These are phyloP conservation scores for Camelina sativa DNA, from an alignment of 345 rosid genomes.

Conservation along the genomic window DNA sequence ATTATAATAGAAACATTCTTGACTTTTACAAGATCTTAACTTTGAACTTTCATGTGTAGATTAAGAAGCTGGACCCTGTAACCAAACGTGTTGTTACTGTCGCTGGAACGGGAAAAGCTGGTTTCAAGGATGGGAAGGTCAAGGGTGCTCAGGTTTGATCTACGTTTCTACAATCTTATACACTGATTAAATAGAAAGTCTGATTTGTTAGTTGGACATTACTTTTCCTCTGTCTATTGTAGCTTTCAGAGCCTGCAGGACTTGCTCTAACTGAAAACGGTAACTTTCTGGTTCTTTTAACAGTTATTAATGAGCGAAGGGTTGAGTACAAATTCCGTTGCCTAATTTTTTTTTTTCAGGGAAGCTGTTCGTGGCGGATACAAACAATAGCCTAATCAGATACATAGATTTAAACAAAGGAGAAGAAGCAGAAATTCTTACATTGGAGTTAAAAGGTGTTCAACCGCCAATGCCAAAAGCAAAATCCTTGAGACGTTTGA, in stretches of 20 bases:
- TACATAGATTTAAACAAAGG: conserved; percentile 65
- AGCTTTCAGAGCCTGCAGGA: conserved; percentile 98
- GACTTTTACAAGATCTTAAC: not conserved
- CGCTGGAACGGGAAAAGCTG: conserved; percentile 96
- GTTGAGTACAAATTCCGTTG: not conserved
- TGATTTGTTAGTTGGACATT: conserved; percentile 22
- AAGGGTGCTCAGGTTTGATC: conserved; percentile 70
- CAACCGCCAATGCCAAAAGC: conserved; percentile 71
- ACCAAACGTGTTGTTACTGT: conserved; percentile 73
- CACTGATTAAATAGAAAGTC: not conserved
- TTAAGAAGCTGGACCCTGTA: conserved; percentile 81
- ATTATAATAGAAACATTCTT: not conserved
- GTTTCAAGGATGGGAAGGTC: conserved; percentile 82
- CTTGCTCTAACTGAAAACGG: conserved; percentile 77
- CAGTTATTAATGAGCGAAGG: not conserved
- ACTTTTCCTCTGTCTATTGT: conserved; percentile 38
- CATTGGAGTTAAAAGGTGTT: conserved; percentile 85
- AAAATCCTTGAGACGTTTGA: conserved; percentile 69
- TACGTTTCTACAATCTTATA: conserved; percentile 15
- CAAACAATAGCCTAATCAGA: conserved; percentile 81
- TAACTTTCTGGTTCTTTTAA: conserved; percentile 31
- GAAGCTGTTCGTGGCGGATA: conserved; percentile 80
- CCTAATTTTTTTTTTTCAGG: conserved; percentile 51
- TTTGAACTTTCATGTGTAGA: conserved; percentile 46
- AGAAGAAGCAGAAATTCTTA: conserved; percentile 58